Evolutionary conservation across 179 eudicot species (phyloP).

Genomic region (Gypsophila paniculata): DNA sequence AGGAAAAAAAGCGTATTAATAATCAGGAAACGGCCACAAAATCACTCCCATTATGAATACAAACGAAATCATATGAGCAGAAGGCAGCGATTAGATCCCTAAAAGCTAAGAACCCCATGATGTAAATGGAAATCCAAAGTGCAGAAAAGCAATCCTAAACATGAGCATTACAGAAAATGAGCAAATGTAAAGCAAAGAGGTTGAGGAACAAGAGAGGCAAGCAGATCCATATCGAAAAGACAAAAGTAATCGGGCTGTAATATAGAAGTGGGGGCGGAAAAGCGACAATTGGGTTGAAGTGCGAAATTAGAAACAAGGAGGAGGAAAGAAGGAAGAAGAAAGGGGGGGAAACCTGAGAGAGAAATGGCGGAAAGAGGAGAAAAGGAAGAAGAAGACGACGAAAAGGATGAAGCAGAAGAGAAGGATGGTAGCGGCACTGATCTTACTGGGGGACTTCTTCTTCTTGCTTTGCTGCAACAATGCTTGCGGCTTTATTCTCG

Average conservation of each 20-base stretch:
- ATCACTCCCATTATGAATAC: background rate
- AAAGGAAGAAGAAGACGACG: constrained; percentile 58
- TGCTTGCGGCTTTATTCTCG: constrained; percentile 92
- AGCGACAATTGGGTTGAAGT: no score
- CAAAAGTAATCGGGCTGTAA: no score
- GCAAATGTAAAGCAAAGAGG: background rate
- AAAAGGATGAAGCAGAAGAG: constrained; percentile 52
- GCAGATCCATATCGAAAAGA: background rate
- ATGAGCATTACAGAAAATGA: background rate
- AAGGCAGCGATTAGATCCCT: no score
- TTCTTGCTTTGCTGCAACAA: constrained; percentile 91
- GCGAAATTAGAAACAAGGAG: background rate
- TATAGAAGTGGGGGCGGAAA: no score
- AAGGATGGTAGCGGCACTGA: constrained; percentile 47
- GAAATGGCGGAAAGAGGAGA: constrained; percentile 69
- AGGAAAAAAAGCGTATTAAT: background rate
- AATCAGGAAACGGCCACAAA: constrained; percentile 7
- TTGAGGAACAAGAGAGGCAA: background rate
- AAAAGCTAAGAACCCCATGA: background rate
- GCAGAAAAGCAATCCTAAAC: background rate
- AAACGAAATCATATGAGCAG: background rate
- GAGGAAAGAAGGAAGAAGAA: constrained; percentile 54
- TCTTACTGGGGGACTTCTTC: constrained; percentile 82
- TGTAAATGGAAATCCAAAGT: background rate
- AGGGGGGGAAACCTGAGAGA: constrained; percentile 46